These are phyloP conservation scores for Dioscorea dumetorum DNA, from an alignment of 106 monocot genomes.

Conservation along the genomic window DNA sequence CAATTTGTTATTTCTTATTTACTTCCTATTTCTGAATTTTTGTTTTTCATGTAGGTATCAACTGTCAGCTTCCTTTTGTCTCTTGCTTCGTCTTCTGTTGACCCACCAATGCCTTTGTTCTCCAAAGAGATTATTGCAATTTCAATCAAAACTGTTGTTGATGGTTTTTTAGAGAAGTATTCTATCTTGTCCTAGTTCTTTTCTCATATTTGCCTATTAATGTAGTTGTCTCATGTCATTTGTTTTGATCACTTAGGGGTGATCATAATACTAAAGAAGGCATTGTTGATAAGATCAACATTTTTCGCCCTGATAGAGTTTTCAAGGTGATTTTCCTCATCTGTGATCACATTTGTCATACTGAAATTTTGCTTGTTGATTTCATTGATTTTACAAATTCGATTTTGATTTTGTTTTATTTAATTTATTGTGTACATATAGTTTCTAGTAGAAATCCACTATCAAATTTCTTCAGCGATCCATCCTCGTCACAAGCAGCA, in stretches of 20 bases:
- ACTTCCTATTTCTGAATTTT: neutral
- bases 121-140: slow-evolving; percentile 32
- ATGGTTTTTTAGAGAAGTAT: slow-evolving; percentile 96
- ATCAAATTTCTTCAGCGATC: slow-evolving; percentile 55
- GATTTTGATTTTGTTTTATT: neutral
- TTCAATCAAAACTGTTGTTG: slow-evolving; percentile 65
- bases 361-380: neutral
- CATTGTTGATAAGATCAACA: slow-evolving; percentile 77
- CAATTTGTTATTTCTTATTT: neutral
- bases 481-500: slow-evolving; percentile 71
- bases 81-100: slow-evolving; percentile 37
- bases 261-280: slow-evolving; percentile 7
- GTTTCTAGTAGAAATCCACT: slow-evolving; percentile 85
- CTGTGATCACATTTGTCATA: neutral
- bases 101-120: slow-evolving; percentile 66
- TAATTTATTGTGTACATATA: slow-evolving; percentile 17
- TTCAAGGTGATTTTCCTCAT: slow-evolving; percentile 54
- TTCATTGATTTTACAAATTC: neutral
- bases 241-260: slow-evolving; percentile 33
- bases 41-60: slow-evolving; percentile 48
- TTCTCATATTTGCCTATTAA: neutral
- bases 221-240: no score
- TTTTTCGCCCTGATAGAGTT: slow-evolving; percentile 90
- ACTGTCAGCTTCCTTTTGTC: slow-evolving; percentile 82
- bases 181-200: no score